Percentiles rank a stretch among this genome's conserved stretches.
phyloP scores from a whole-genome alignment of 2,329 filamentous ascomycete species.

The Phyllachora maydis region DNA sequence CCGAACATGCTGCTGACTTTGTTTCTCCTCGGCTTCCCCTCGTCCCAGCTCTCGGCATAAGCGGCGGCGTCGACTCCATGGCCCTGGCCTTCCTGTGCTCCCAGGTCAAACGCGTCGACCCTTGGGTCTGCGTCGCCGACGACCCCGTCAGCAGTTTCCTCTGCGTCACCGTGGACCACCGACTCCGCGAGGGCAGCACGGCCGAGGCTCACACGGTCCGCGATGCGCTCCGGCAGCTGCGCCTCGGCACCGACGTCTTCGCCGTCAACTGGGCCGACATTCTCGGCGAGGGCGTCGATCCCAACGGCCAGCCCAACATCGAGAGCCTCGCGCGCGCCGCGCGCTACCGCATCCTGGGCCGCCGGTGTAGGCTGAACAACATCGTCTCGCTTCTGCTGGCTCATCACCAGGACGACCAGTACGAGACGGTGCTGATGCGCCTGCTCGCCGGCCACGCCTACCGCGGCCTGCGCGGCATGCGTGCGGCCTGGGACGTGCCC shows the following conservation, averaged over 20 bases:
- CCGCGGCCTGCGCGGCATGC: slow-evolving; percentile 56
- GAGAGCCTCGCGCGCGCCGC: slow-evolving; percentile 57
- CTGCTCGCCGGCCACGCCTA: slow-evolving; percentile 44
- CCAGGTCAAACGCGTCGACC: slow-evolving; percentile 15
- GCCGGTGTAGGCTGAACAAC: slow-evolving; percentile 25
- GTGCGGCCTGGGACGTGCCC: slow-evolving; percentile 46
- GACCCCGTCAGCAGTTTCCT: slow-evolving; percentile 18
- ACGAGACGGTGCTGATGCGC: slow-evolving; percentile 74
- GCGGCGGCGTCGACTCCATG: slow-evolving; percentile 96
- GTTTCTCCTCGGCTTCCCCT: too few relatives aligned
- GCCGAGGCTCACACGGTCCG: slow-evolving; percentile 28
- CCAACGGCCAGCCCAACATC: slow-evolving; percentile 35
- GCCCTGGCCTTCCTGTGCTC: slow-evolving; percentile 62
- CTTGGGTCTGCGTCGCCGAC: slow-evolving; percentile 19
- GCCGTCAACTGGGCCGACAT: slow-evolving; percentile 27
- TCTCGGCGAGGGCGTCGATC: slow-evolving; percentile 8
- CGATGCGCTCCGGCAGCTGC: slow-evolving; percentile 8
- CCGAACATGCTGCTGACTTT: too few relatives aligned
- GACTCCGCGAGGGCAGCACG: slow-evolving; percentile 27
- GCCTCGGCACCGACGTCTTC: slow-evolving; percentile 1
- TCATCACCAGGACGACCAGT: slow-evolving; percentile 80
- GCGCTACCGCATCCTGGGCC: slow-evolving; percentile 53
- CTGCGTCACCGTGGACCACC: slow-evolving; percentile 35
- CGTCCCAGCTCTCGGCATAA: slow-evolving; percentile 62
- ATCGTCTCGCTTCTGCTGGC: slow-evolving; percentile 51